A percentile compares a stretch with the other conserved stretches of the same genome.
Conservation (phyloP, 306 rosid genomes). For the Malus sieversii region DNA sequence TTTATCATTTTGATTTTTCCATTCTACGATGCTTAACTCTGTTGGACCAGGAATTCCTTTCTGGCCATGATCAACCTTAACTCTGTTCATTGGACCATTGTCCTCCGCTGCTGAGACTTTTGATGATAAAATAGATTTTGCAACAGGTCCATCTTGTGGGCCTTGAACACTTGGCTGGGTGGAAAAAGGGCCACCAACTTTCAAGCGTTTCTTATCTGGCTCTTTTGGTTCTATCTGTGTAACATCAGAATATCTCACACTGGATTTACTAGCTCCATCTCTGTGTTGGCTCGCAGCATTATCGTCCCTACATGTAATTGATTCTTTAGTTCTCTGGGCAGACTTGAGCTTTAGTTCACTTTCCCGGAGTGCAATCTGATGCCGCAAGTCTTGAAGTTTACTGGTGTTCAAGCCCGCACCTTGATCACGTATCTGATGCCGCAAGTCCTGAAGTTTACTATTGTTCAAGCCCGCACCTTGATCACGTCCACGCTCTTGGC, state of each 20-base stretch:
- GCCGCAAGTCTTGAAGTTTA: slow-evolving; percentile 87
- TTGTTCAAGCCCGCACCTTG: slow-evolving; percentile 14
- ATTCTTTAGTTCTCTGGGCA: slow-evolving; percentile 60
- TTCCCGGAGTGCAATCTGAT: slow-evolving; percentile 86
- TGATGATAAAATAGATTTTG: slow-evolving; percentile 32
- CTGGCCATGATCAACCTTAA: slow-evolving; percentile 28
- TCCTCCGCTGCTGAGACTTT: slow-evolving; percentile 35
- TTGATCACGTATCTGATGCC: slow-evolving; percentile 66
- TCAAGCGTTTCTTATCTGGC: slow-evolving; percentile 64
- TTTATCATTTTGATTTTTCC: slow-evolving; percentile 37
- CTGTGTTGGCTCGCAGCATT: slow-evolving; percentile 32
- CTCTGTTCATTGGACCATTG: slow-evolving; percentile 18
- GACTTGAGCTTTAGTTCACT: slow-evolving; percentile 73
- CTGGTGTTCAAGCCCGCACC: slow-evolving; percentile 37
- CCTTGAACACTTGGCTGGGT: slow-evolving; percentile 24
- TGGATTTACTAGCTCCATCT: slow-evolving; percentile 32
- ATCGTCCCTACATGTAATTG: slow-evolving; percentile 39
- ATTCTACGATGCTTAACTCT: slow-evolving; percentile 28
- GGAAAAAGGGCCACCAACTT: slow-evolving; percentile 38
- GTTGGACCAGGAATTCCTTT: slow-evolving; percentile 38
- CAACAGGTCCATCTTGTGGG: slow-evolving; percentile 30
- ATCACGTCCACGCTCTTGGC: slow-evolving; percentile 42
- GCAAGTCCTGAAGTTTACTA: slow-evolving; percentile 63
- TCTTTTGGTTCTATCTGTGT: slow-evolving; percentile 44
- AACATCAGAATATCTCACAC: slow-evolving; percentile 23